phyloP scores from a whole-genome alignment of 495 filamentous ascomycete genomes.

The Penicillium cinerascens region DNA sequence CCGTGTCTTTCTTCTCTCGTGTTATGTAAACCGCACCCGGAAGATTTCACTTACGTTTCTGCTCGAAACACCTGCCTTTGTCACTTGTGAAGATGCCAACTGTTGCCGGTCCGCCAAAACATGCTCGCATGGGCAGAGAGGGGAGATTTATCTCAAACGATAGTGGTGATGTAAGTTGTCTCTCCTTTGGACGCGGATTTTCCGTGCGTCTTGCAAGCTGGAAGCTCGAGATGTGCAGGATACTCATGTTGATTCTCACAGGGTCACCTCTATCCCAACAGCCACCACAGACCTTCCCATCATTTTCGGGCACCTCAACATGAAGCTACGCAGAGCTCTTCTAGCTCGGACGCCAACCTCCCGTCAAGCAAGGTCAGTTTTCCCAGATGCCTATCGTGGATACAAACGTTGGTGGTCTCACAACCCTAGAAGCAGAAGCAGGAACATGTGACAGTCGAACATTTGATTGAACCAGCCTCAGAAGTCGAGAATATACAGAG shows the following conservation, averaged over 20 bases:
- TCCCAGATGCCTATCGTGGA: neutral
- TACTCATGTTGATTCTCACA: slow-evolving; percentile 1
- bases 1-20: neutral
- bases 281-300: slow-evolving; percentile 29
- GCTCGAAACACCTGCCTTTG: slow-evolving; percentile 1
- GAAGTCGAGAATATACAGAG: slow-evolving; percentile 40
- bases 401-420: slow-evolving; percentile 26
- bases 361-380: slow-evolving; percentile 37
- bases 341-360: slow-evolving; percentile 16
- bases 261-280: slow-evolving; percentile 28
- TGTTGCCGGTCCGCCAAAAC: slow-evolving; percentile 20
- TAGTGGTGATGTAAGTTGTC: slow-evolving; percentile 12
- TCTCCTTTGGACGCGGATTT: slow-evolving; percentile 22
- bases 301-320: slow-evolving; percentile 39
- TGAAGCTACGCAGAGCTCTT: slow-evolving; percentile 30
- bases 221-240: neutral
- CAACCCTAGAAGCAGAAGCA: slow-evolving; percentile 52
- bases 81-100: slow-evolving; percentile 26
- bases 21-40: neutral
- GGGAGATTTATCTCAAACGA: slow-evolving; percentile 13
- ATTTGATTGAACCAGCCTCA: slow-evolving; percentile 23
- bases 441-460: slow-evolving; percentile 31
- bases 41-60: neutral
- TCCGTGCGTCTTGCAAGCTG: slow-evolving; percentile 23
- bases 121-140: slow-evolving; percentile 24